phyloP scores from a whole-genome alignment of 805 yeast genomes.

The Cyberlindnera meyerae region DNA sequence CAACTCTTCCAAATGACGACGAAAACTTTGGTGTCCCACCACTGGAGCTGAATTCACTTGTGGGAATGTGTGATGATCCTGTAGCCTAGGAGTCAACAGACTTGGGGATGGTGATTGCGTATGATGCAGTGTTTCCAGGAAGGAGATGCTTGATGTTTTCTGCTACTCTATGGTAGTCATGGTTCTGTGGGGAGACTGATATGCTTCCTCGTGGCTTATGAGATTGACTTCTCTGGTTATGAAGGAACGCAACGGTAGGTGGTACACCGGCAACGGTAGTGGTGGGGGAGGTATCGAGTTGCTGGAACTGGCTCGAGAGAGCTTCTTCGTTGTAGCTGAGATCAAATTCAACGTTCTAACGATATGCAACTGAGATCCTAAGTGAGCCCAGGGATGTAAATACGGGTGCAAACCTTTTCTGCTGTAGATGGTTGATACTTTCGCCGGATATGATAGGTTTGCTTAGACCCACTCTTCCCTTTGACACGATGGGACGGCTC shows the following conservation, averaged over 20 bases:
- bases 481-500: slow-evolving; percentile 67
- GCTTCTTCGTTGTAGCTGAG: slow-evolving; percentile 64
- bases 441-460: slow-evolving; percentile 44
- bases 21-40: slow-evolving; percentile 56
- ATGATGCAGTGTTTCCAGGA: slow-evolving; percentile 1
- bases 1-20: slow-evolving; percentile 68
- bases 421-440: slow-evolving; percentile 47
- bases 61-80: slow-evolving; percentile 13
- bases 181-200: slow-evolving; percentile 2
- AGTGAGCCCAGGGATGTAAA: slow-evolving; percentile 72
- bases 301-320: slow-evolving; percentile 51
- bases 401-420: slow-evolving; percentile 63
- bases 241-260: too few species aligned
- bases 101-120: slow-evolving; percentile 25
- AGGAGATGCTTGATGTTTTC: neutral
- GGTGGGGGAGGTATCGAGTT: too few species aligned
- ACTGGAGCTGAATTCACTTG: slow-evolving; percentile 31
- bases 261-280: too few species aligned
- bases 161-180: too few species aligned
- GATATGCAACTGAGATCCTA: slow-evolving; percentile 71
- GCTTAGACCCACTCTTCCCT: slow-evolving; percentile 81
- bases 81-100: slow-evolving; percentile 25
- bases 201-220: too few species aligned
- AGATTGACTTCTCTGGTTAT: too few species aligned
- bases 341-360: slow-evolving; percentile 64